Evolutionary conservation across 345 rosid species (phyloP).

Genomic region (Noccaea caerulescens): DNA sequence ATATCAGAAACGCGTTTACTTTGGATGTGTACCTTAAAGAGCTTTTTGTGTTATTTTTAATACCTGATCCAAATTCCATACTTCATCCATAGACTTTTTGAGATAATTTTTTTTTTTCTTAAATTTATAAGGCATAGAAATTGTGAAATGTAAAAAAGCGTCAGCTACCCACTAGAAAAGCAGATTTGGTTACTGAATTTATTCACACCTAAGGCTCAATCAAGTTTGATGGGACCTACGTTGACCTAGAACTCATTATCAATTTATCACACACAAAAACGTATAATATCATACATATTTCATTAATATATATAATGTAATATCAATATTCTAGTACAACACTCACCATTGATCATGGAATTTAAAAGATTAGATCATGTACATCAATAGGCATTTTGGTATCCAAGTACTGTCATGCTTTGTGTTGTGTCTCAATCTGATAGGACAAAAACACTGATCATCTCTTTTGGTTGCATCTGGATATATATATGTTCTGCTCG

Average conservation of each 20-base stretch:
- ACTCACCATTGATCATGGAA: conserved; percentile 28
- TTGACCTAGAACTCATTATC: conserved; percentile 37
- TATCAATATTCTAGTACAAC: conserved; percentile 26
- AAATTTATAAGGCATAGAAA: conserved; percentile 3
- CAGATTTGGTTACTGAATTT: conserved; percentile 40
- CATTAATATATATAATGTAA: neutral
- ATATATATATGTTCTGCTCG: neutral
- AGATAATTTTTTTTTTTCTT: neutral
- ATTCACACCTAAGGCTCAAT: conserved; percentile 31
- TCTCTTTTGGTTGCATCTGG: conserved; percentile 27
- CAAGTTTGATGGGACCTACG: conserved; percentile 39
- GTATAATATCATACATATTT: neutral
- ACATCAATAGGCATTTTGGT: conserved; percentile 33
- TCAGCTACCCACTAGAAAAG: conserved; percentile 32
- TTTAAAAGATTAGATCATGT: conserved; percentile 28
- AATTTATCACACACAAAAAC: conserved; percentile 37
- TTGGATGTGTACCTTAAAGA: conserved; percentile 15
- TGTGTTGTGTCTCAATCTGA: conserved; percentile 30
- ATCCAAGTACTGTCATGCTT: conserved; percentile 27
- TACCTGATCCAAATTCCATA: conserved; percentile 4
- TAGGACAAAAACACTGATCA: conserved; percentile 23
- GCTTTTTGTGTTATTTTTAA: conserved; percentile 1
- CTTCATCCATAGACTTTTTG: conserved; percentile 20
- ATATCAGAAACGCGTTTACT: conserved; percentile 36
- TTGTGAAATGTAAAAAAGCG: conserved; percentile 32